phyloP scores from a whole-genome alignment of 2,329 filamentous ascomycete genomes.

The Didymella pinodella region DNA sequence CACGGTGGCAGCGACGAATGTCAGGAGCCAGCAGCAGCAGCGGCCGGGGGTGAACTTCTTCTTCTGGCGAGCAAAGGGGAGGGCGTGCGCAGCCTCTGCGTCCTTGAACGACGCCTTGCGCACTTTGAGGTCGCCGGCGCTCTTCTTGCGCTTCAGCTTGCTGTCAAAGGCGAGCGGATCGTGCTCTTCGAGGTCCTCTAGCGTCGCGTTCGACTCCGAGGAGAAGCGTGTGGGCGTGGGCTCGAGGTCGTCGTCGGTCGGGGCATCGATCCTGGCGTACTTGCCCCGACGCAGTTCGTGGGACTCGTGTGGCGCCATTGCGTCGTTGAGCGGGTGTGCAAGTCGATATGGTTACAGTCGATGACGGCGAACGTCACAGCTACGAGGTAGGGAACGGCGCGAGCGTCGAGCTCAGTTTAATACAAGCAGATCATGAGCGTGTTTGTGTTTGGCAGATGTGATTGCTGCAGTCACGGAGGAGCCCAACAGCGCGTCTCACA shows the following conservation, averaged over 20 bases:
- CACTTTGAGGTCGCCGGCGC: slow-evolving; percentile 44
- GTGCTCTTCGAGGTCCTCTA: slow-evolving; percentile 55
- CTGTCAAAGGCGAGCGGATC: slow-evolving; percentile 56
- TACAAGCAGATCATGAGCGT: slow-evolving; percentile 21
- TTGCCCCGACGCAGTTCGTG: slow-evolving; percentile 50
- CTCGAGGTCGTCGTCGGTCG: slow-evolving; percentile 40
- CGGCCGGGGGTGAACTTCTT: slow-evolving; percentile 49
- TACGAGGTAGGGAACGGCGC: slow-evolving; percentile 3
- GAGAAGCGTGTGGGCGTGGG: slow-evolving; percentile 49
- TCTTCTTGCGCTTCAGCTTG: slow-evolving; percentile 54
- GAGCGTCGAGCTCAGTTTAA: slow-evolving; percentile 22
- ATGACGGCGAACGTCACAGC: slow-evolving; percentile 1
- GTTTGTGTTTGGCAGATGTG: slow-evolving; percentile 13
- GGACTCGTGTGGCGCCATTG: slow-evolving; percentile 41
- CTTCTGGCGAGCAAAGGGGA: slow-evolving; percentile 24
- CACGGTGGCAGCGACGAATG: slow-evolving; percentile 53
- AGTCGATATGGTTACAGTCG: neutral
- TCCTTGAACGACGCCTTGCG: slow-evolving; percentile 46
- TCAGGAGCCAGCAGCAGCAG: slow-evolving; percentile 55
- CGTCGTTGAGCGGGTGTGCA: neutral
- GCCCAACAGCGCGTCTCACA: slow-evolving; percentile 3
- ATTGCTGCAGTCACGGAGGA: slow-evolving; percentile 1
- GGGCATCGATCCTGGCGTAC: slow-evolving; percentile 49
- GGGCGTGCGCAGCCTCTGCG: slow-evolving; percentile 29
- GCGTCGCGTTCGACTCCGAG: slow-evolving; percentile 47